A percentile compares a stretch with the other conserved stretches of the same genome.
These are phyloP conservation scores for Cladobotryum protrusum DNA, from an alignment of 2,329 filamentous ascomycete genomes.

Conservation along the genomic window DNA sequence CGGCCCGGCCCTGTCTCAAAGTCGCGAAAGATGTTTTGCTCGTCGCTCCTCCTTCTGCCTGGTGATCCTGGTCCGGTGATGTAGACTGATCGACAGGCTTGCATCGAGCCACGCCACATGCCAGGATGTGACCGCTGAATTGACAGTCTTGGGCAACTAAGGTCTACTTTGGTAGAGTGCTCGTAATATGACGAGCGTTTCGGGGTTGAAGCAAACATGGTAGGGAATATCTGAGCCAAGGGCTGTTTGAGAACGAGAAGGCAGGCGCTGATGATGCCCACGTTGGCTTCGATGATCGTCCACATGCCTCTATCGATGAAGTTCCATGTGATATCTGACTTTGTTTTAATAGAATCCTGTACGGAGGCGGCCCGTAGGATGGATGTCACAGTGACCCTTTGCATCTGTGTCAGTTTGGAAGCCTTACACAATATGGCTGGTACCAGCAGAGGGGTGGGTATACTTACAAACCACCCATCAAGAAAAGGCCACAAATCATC, in stretches of 20 bases:
- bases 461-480: constrained; percentile 31
- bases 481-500: constrained; percentile 30
- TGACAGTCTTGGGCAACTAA: neutral
- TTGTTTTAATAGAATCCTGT: constrained; percentile 24
- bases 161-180: neutral
- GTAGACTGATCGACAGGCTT: neutral
- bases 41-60: constrained; percentile 3
- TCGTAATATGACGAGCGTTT: constrained; percentile 10
- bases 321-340: constrained; percentile 24
- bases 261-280: constrained; percentile 33
- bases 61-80: neutral
- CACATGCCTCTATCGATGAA: constrained; percentile 23
- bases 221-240: constrained; percentile 14
- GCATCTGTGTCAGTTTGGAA: too few relatives aligned
- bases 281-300: constrained; percentile 32
- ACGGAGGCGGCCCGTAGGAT: constrained; percentile 32
- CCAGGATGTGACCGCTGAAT: neutral
- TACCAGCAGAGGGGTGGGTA: neutral
- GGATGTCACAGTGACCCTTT: constrained; percentile 28
- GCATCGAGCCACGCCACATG: constrained; percentile 2
- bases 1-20: constrained; percentile 21
- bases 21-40: constrained; percentile 3
- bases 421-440: neutral
- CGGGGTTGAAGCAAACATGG: constrained; percentile 13
- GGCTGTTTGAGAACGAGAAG: constrained; percentile 23